phyloP scores from a whole-genome alignment of 78 protist genomes.

The Dictyostelium intermedium region DNA sequence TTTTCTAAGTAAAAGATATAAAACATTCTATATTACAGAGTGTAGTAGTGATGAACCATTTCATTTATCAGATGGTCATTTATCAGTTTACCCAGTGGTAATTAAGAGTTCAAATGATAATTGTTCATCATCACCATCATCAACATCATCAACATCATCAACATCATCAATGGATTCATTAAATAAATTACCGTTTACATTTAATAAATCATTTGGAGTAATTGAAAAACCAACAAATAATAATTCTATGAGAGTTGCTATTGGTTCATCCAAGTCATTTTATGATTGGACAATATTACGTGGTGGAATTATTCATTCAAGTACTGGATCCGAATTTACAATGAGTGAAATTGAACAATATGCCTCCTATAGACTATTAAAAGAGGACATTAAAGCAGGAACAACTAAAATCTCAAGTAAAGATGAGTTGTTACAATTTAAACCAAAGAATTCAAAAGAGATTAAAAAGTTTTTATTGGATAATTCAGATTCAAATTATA shows the following conservation, averaged over 20 bases:
- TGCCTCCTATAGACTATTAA: conserved; percentile 6
- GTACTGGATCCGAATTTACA: neutral
- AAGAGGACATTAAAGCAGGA: neutral
- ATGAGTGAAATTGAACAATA: conserved; percentile 51
- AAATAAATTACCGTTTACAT: neutral
- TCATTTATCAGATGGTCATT: conserved; percentile 38
- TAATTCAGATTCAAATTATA: neutral
- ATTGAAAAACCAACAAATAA: neutral
- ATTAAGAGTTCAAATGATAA: neutral
- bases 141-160: neutral
- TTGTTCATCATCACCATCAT: neutral
- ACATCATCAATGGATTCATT: neutral
- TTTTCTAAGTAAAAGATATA: conserved; percentile 9
- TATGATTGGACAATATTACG: conserved; percentile 64
- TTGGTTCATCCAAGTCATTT: neutral
- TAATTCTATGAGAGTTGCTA: neutral
- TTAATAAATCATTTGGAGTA: neutral
- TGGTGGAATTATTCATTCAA: conserved; percentile 24
- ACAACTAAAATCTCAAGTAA: neutral
- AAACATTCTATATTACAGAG: conserved; percentile 40
- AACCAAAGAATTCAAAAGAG: conserved; percentile 27
- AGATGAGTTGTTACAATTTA: neutral
- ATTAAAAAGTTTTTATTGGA: conserved; percentile 31
- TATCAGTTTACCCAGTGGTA: conserved; percentile 41
- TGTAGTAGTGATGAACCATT: conserved; percentile 20